Base-by-base conservation (phyloP, 2,329 filamentous ascomycete species). In the Ophiostoma tasmaniense region DNA sequence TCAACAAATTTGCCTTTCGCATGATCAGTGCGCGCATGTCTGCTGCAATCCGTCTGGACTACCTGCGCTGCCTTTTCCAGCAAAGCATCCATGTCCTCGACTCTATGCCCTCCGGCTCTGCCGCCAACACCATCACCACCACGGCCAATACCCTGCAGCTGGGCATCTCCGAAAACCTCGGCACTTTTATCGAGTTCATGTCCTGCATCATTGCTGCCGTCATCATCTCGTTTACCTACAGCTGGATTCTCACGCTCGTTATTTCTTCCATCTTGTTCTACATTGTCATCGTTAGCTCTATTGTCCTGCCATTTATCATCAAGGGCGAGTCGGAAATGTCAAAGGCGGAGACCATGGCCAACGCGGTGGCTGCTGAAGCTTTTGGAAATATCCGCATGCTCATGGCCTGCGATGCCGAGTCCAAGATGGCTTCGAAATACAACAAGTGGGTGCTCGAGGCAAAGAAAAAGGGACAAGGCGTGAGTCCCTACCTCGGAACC, bases 61-160 rank as follows among this genome's bases (percentile, higher is more conserved):
- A 90, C 73, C 80, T 93, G 20, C 81, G 83, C 64, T 81, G 82
- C 52, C 82, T 91, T 4, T 87, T 93, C 66, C 79, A 81, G 2
- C 88, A 91, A 76, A 86, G 87, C 66, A 84, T 91, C 64, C 85
- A 88, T 71, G 86, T 89, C 45, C 85, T 91, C 62, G 89, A 91
- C 76, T 85, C 85, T 20, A 85, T 88, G 80, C 83, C 85, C 0
- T 80, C 86, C 0, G 88, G 88, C 1, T 80, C 84, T n/a, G 84
- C 85, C 0, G 86, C 87, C 0, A 82, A 81, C 17, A 87, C 87
- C 45, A 89, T 90, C 71, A 89, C 87, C 0, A 83, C 85, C 1
- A 87, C 86, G 1, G 84, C 86, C 70, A 89, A 89, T 75, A 83
- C 81, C 1, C 78, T 89, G n/a, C 87, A 89, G 76, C 78, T 88